phyloP scores from a whole-genome alignment of 345 rosid species.

The Gynandropsis gynandra region DNA sequence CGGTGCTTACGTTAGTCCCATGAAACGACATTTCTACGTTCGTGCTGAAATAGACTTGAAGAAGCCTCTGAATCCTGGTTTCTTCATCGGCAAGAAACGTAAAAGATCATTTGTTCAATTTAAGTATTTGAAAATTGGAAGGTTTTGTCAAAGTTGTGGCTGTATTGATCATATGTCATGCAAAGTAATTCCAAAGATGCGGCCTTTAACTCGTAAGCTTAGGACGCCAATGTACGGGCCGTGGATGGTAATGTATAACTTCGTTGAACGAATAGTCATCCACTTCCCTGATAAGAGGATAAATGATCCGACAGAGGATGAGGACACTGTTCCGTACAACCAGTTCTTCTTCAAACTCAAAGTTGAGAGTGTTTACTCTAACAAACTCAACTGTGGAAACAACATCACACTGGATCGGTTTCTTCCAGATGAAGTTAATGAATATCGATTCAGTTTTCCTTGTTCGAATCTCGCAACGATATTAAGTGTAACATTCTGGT shows the following conservation, averaged over 20 bases:
- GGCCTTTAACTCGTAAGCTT: slow-evolving; percentile 2
- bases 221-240: background rate
- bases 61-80: slow-evolving; percentile 4
- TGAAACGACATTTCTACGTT: background rate
- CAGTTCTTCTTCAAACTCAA: slow-evolving; percentile 5
- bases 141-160: background rate
- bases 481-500: too few relatives aligned
- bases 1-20: background rate
- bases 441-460: too few relatives aligned
- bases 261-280: background rate
- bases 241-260: background rate
- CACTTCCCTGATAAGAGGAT: background rate
- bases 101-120: background rate
- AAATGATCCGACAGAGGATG: background rate
- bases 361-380: too few relatives aligned
- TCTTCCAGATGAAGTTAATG: too few relatives aligned
- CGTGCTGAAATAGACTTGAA: background rate
- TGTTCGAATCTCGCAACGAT: too few relatives aligned
- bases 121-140: background rate
- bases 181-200: background rate
- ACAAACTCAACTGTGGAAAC: too few relatives aligned
- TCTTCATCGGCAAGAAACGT: background rate
- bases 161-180: background rate
- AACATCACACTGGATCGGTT: too few relatives aligned
- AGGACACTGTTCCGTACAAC: slow-evolving; percentile 3